Evolutionary conservation across 1,284 basidiomycete genomes (phyloP).

Genomic region (Leccinum pachyderme): DNA sequence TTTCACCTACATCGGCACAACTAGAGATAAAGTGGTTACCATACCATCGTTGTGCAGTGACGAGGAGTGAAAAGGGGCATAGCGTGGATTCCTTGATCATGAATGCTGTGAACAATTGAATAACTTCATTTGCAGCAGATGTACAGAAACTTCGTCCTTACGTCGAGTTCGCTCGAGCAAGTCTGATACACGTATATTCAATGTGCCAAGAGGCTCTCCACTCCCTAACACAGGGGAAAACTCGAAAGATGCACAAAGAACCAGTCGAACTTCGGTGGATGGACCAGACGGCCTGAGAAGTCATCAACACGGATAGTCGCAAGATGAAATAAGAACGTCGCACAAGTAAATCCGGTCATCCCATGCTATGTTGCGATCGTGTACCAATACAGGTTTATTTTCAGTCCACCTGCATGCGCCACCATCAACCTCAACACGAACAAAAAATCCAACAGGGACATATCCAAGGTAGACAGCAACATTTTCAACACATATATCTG

Average conservation of each 20-base stretch:
- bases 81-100: not conserved
- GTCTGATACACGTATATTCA: not conserved
- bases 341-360: conserved; percentile 9
- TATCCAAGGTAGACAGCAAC: conserved; percentile 5
- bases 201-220: conserved; percentile 7
- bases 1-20: not conserved
- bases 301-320: not conserved
- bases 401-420: not conserved
- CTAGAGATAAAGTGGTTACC: not conserved
- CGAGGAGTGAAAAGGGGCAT: too few species aligned
- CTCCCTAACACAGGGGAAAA: conserved; percentile 11
- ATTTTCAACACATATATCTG: conserved; percentile 6
- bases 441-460: conserved; percentile 11
- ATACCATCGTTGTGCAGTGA: not conserved
- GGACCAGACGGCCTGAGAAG: conserved; percentile 6
- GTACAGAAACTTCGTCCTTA: not conserved
- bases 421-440: not conserved
- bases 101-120: not conserved
- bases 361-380: conserved; percentile 6
- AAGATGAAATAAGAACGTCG: not conserved
- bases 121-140: not conserved
- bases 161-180: not conserved
- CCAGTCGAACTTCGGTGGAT: not conserved
- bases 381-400: not conserved
- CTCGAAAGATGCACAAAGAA: conserved; percentile 16